phyloP scores from a whole-genome alignment of 2,329 filamentous ascomycete genomes.

The Raffaelea albimanens region DNA sequence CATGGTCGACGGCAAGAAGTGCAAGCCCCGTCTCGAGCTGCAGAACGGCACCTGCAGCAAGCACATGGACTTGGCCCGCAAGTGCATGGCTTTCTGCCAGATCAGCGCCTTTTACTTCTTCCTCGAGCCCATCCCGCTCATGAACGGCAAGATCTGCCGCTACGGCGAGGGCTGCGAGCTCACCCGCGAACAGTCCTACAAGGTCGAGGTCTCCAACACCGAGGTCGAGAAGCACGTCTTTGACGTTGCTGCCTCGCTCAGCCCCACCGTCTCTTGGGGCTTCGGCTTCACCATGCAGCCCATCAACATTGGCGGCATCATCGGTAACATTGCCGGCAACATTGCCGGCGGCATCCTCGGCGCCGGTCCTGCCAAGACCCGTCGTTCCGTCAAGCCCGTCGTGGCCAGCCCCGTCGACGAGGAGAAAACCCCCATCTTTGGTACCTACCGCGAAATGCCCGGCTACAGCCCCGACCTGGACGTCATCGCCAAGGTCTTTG shows the following conservation, averaged over 20 bases:
- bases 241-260: constrained; percentile 2
- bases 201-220: constrained; percentile 8
- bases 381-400: neutral
- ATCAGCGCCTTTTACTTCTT: constrained; percentile 7
- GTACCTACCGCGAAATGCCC: too few species aligned
- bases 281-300: neutral
- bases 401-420: neutral
- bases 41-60: constrained; percentile 3
- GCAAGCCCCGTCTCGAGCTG: constrained; percentile 3
- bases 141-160: constrained; percentile 9
- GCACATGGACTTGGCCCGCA: constrained; percentile 8
- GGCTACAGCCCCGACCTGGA: neutral
- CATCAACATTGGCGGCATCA: too few species aligned
- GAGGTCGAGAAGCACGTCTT: constrained; percentile 8
- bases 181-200: constrained; percentile 3
- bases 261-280: constrained; percentile 1
- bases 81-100: constrained; percentile 9
- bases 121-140: constrained; percentile 5
- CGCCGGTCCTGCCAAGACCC: neutral
- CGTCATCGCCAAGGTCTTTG: neutral
- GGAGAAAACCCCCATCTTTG: neutral
- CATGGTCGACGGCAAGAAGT: constrained; percentile 3
- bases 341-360: neutral
- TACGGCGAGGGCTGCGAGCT: constrained; percentile 9
- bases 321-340: neutral